Evolutionary conservation across 768 basidiomycete genomes (phyloP), one percentile per base, ranked within the genome.

Genomic region (Coprinopsis strossmayeri): DNA sequence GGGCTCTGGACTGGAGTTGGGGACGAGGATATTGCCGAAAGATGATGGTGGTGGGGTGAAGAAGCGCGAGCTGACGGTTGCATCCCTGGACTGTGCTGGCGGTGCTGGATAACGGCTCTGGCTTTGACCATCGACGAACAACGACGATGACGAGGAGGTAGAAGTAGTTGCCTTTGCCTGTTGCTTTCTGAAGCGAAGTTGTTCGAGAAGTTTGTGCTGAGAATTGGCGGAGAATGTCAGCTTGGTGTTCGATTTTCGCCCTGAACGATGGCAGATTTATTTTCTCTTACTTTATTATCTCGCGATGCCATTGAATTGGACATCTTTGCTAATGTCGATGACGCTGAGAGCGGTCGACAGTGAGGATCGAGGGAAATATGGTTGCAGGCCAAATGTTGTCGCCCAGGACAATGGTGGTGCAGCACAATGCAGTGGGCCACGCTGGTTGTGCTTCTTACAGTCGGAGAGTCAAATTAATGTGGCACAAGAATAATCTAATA

Each of bases 41-140:
- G 70, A 67, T 24, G 75, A 61, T 9, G 75, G 67, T 5, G 80
- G 34, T 58, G 43, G 25, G 12, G 72, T 57, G 69, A 74, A 75
- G 76, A 80, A 86, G 51, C 78, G 79, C 49, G 82, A 80, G 64
- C 75, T 59, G 32, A 78, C 64, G n/a, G 82, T 84, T 37, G 77
- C 85, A 70, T 90, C 87, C 57, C 87, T 78, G 51, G 85, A 86
- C 69, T 90, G 87, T 30, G 76, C 39, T 5, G 83, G 82, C 50
- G 74, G 80, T 51, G 60, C 55, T 44, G 58, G 54, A 53, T 64
- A 70, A 38, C 60, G 40, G 42, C 57, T 43, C 53, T 50, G 56
- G 48, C 55, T 53, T 37, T 59, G 53, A 38, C 58, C 45, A 28
- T 57, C 56, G 28, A 55, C 53, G 26, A 57, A 44, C 43, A 55